A percentile compares a stretch with the other conserved stretches of the same genome.
Conservation (phyloP, 768 basidiomycete species). For the Pleurotus eryngii region DNA sequence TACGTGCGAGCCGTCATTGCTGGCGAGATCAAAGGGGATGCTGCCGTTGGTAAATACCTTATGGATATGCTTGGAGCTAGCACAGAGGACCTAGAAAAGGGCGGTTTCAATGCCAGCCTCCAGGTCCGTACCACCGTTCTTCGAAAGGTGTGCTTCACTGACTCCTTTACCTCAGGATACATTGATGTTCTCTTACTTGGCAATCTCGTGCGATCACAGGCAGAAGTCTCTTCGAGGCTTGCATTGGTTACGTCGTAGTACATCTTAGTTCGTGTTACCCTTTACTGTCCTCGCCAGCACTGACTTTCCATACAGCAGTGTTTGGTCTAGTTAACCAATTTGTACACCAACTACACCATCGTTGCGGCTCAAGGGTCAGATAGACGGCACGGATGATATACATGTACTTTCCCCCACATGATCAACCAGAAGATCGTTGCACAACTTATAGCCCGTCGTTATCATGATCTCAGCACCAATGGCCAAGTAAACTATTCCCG, state of each 20-base stretch:
- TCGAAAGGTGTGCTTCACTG: conserved; percentile 12
- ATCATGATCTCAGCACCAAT: neutral
- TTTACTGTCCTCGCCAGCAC: neutral
- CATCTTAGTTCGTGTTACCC: neutral
- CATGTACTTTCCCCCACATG: neutral
- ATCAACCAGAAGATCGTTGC: neutral
- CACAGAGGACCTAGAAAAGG: conserved; percentile 67
- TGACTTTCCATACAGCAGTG: neutral
- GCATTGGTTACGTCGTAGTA: conserved; percentile 57
- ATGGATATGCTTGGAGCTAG: conserved; percentile 83
- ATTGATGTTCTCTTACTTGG: conserved; percentile 92
- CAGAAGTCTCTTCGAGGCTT: conserved; percentile 86
- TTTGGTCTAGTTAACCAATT: neutral
- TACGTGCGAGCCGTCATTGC: conserved; percentile 81
- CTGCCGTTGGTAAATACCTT: conserved; percentile 85
- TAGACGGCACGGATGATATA: neutral
- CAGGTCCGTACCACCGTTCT: conserved; percentile 44
- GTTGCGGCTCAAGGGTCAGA: neutral
- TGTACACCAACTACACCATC: neutral
- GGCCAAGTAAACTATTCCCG: neutral
- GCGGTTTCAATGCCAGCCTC: conserved; percentile 69
- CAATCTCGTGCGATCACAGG: conserved; percentile 89
- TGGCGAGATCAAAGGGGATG: conserved; percentile 77
- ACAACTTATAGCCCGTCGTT: neutral
- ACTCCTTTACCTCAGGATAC: conserved; percentile 58